Evolutionary conservation across 805 yeast genomes (phyloP).

Genomic region (Dipodascus albidus): DNA sequence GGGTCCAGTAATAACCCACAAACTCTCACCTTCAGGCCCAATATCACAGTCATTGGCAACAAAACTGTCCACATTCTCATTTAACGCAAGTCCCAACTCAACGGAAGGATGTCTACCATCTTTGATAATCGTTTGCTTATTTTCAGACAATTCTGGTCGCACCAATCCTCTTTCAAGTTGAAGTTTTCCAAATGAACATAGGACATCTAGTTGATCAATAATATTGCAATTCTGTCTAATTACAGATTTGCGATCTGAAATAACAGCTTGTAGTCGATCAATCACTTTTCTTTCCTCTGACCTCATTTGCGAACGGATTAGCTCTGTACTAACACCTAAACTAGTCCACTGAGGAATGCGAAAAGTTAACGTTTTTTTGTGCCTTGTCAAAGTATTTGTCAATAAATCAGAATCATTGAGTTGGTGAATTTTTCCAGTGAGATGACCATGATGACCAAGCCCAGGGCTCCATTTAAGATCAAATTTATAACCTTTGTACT

Average conservation of each 20-base stretch:
- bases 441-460: constrained; percentile 37
- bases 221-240: constrained; percentile 40
- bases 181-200: constrained; percentile 58
- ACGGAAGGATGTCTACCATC: constrained; percentile 61
- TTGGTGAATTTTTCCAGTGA: constrained; percentile 21
- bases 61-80: constrained; percentile 32
- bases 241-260: constrained; percentile 33
- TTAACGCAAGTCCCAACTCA: constrained; percentile 34
- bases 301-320: constrained; percentile 35
- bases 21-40: constrained; percentile 35
- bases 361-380: constrained; percentile 35
- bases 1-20: constrained; percentile 68
- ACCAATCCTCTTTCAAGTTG: constrained; percentile 58
- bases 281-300: constrained; percentile 46
- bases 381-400: constrained; percentile 27
- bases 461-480: constrained; percentile 32
- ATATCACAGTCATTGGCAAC: constrained; percentile 59
- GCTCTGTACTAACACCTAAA: constrained; percentile 32
- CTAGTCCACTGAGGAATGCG: constrained; percentile 39
- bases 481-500: constrained; percentile 16
- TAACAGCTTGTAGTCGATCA: constrained; percentile 33
- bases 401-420: constrained; percentile 5
- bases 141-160: constrained; percentile 49
- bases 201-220: constrained; percentile 60
- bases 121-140: constrained; percentile 37